Evolutionary conservation across 257 asterid species (phyloP).

Genomic region (Oldenlandia corymbosa): DNA sequence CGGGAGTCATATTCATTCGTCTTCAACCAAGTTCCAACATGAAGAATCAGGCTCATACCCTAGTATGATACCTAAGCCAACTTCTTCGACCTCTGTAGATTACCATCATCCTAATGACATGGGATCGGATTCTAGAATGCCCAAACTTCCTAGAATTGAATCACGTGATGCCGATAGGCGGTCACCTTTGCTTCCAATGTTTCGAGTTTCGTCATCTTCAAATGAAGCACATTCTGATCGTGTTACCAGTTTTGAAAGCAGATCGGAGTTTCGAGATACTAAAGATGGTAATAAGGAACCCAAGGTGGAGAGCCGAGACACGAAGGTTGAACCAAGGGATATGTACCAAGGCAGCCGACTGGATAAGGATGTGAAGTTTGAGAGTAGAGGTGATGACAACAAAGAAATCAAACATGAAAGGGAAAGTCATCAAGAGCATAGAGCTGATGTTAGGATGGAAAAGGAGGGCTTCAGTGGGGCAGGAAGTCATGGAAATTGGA

Average conservation of each 20-base stretch:
- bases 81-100: slow-evolving; percentile 43
- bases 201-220: slow-evolving; percentile 48
- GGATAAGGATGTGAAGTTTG: slow-evolving; percentile 48
- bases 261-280: slow-evolving; percentile 59
- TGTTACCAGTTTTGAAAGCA: slow-evolving; percentile 46
- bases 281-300: slow-evolving; percentile 49
- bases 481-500: slow-evolving; percentile 54
- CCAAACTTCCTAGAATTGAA: slow-evolving; percentile 63
- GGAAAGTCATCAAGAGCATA: slow-evolving; percentile 56
- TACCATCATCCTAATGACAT: slow-evolving; percentile 61
- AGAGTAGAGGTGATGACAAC: slow-evolving; percentile 50
- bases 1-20: slow-evolving; percentile 49
- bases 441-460: slow-evolving; percentile 53
- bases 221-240: slow-evolving; percentile 55
- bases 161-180: slow-evolving; percentile 69
- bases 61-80: slow-evolving; percentile 43
- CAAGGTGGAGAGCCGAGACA: slow-evolving; percentile 58
- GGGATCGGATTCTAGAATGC: slow-evolving; percentile 57
- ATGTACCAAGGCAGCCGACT: slow-evolving; percentile 46
- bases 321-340: slow-evolving; percentile 58
- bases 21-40: slow-evolving; percentile 55
- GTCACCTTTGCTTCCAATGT: slow-evolving; percentile 57
- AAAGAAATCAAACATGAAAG: slow-evolving; percentile 61
- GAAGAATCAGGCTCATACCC: slow-evolving; percentile 60
- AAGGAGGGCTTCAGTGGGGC: slow-evolving; percentile 55